phyloP scores from a whole-genome alignment of 192 early-diverging fungal genomes.

The Backusella psychrophila region DNA sequence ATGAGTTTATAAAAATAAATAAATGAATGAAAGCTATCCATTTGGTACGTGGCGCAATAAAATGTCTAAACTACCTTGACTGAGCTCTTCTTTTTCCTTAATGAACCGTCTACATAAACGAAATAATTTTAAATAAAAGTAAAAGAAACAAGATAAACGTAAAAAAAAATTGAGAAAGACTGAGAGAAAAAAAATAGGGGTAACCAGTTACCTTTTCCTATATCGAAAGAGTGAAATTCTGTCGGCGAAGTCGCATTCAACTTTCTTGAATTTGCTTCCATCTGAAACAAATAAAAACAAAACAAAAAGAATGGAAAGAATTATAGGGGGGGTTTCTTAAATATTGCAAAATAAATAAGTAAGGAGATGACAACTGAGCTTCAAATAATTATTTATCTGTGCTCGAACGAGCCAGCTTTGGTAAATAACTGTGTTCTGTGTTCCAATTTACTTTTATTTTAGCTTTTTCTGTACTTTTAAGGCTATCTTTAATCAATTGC shows the following conservation, averaged over 20 bases:
- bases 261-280: slow-evolving; percentile 10
- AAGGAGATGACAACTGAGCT: slow-evolving; percentile 5
- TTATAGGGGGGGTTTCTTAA: background rate
- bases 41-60: background rate
- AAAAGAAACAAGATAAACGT: background rate
- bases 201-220: background rate
- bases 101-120: background rate
- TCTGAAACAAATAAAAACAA: background rate
- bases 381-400: background rate
- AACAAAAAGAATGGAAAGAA: background rate
- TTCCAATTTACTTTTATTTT: background rate
- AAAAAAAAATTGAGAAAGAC: background rate
- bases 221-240: background rate
- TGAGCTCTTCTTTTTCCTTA: background rate
- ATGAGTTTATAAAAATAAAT: background rate
- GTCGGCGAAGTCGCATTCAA: background rate
- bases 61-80: background rate
- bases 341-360: slow-evolving; percentile 1
- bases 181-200: background rate
- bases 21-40: background rate
- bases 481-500: background rate
- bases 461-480: background rate
- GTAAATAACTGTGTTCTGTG: background rate
- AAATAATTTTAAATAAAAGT: background rate
- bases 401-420: background rate